Evolutionary conservation across 2,329 filamentous ascomycete genomes (phyloP), one percentile per base, ranked within the genome.

Genomic region (Monosporascus sp.): DNA sequence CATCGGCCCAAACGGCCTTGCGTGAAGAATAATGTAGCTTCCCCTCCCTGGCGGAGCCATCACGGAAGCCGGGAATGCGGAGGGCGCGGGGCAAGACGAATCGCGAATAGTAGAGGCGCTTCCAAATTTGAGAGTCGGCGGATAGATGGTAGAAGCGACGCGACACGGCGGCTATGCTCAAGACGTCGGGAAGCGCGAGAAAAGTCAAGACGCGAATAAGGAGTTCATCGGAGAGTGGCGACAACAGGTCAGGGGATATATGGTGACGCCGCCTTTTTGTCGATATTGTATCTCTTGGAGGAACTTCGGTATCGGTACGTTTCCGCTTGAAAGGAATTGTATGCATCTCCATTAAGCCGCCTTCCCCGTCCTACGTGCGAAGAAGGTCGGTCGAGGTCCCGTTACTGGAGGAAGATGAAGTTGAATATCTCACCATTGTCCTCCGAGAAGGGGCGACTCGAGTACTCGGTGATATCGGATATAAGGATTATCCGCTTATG

Each of bases 81-180:
- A 88, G 80, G 37, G 88, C 88, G 64, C 91, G 84, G 40, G 91
- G 91, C 37, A 89, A 80, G 31, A 97, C 89, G 70, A 96, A 97
- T 57, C 88, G 86, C 26, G 84, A 79, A 72, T 95, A 96, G 72
- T 96, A 99, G 49, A 91, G 82, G 16, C 81, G 80, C 69, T 93
- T 94, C 94, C 94, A 99, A 53, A 97, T 75, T 67, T 97, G 91
- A 1, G 88, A 87, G 69, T 97, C 94, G 52, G 81, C 79, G 7
- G 89, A 81, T 19, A 97, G 79, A 40, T 77, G 78, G 61, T 85
- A 78, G 65, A 96, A 88, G 55, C 88, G 89, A 51, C 74, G 83
- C 2, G 91, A 97, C n/a, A 92, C 78, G 52, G 84, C 74, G 6
- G 78, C 74, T 37, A 81, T 76, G 50, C 76, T 74, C 51, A 91